Base-by-base conservation (phyloP, 1,284 basidiomycete genomes). In the Leccinum ponderosum region DNA sequence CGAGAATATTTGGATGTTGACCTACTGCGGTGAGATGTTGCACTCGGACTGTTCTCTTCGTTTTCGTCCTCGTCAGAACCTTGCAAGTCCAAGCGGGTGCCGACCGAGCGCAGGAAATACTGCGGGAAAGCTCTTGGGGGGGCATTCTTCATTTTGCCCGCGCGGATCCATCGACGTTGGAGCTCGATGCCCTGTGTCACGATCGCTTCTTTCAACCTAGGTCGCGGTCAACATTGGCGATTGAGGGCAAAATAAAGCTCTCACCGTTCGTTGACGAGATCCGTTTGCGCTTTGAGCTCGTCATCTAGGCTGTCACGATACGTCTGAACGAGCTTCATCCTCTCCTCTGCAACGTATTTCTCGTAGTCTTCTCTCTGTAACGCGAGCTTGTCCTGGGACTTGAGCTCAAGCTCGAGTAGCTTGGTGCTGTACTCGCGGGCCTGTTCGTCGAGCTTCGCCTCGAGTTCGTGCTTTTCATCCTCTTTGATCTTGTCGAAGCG, bases 141-240 rank as follows among this genome's bases (percentile, higher is more conserved):
- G 25, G 25, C 25, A 27, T 27, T 27, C 25, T 27, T 27, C 25
- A 27, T 27, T 27, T 27, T 27, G 25, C 25, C 25, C 25, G 25
- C 27, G 52, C 94, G 88, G 61, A 98, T 93, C 96, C 97, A 99
- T 64, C 94, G 86, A 56, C 95, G 88, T 76, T 99, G 97, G 52
- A 98, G 87, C 79, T 98, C 97, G 68, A 99, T 95, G 22, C 96
- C 97, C 75, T 98, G 96, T 4, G 95, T 91, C 53, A 98, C 86
- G 61, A 99, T 95, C 75, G 97, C 96, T 74, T 97, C 94, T 74
- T 91, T 93, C 64, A 99, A 83, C 53, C 95, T 95, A 63, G 8
- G 4, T 35, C 20, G 22, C 12, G 6, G 29, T 70, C 29, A 62
- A 48, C 20, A 0, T 0, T 6, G 12, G 47, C 2, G 14, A 29